A percentile compares a stretch with the other conserved stretches of the same genome.
phyloP scores from a whole-genome alignment of 2,329 filamentous ascomycete genomes.

The Pezicula radicicola region DNA sequence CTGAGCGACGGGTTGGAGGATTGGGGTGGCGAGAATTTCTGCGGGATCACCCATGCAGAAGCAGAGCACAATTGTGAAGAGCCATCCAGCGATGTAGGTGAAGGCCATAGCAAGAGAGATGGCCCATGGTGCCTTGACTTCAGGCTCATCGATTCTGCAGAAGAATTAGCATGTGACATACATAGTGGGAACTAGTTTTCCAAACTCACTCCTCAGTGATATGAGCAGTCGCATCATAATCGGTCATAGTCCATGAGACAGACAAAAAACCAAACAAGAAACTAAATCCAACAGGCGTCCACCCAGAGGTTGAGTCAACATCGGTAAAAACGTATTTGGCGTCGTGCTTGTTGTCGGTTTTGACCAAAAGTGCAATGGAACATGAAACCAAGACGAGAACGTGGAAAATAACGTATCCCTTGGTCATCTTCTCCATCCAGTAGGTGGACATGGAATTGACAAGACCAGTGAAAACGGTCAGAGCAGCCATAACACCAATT shows the following conservation, averaged over 20 bases:
- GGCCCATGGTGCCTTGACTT: conserved; percentile 50
- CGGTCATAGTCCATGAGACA: conserved; percentile 59
- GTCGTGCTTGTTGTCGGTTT: conserved; percentile 47
- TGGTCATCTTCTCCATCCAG: conserved; percentile 57
- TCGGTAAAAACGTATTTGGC: conserved; percentile 53
- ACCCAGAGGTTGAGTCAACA: conserved; percentile 47
- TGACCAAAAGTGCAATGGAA: conserved; percentile 46
- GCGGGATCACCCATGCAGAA: conserved; percentile 52
- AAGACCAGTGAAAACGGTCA: conserved; percentile 47
- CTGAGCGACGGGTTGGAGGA: conserved; percentile 52
- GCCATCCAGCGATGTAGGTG: conserved; percentile 51
- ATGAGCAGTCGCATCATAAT: conserved; percentile 44
- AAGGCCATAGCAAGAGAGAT: conserved; percentile 53
- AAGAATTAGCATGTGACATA: conserved; percentile 18
- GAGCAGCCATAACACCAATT: conserved; percentile 52
- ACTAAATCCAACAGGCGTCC: conserved; percentile 50
- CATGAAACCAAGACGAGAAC: conserved; percentile 48
- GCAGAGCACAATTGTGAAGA: conserved; percentile 56
- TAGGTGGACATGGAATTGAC: conserved; percentile 55
- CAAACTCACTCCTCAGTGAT: conserved; percentile 45
- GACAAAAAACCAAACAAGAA: conserved; percentile 60
- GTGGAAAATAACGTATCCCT: conserved; percentile 55
- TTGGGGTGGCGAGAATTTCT: conserved; percentile 43
- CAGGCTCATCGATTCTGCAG: conserved; percentile 41
- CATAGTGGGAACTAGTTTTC: background rate